Evolutionary conservation across 1,139 yeast genomes (phyloP), one percentile per base, ranked within the genome.

Genomic region (Pneumocystis murina): DNA sequence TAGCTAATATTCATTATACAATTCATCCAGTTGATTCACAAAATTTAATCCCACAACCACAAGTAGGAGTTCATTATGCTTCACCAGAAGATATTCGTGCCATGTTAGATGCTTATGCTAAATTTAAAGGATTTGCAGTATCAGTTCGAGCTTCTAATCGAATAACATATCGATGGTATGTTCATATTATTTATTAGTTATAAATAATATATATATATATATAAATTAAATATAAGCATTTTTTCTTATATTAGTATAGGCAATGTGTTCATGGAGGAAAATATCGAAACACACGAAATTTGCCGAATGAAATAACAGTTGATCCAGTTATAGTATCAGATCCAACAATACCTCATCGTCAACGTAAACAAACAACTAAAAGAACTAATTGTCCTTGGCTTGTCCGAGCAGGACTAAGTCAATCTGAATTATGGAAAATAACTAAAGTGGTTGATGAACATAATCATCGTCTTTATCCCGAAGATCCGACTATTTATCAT

Each of bases 371-470:
- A 20, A 39, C 36, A 7, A 60, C 62, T 5, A 60, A 60, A 28
- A 57, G 62, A 2, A 60, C 62, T 1, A 41, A 41, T n/a, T 60
- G 62, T 41, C 62, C 62, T 16, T 60, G 62, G 62, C 62, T 60
- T 24, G 62, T 60, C 3, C 38, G 62, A 2, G 62, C 62, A 16
- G 62, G 62, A 28, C 40, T 60, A 36, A 59, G 59, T n/a, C 41
- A 60, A 20, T 28, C 57, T 24, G 59, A 60, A 14, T 57, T 60
- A 7, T 60, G 62, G 62, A 60, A 60, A 40, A 60, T 60, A 3
- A 60, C 62, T 8, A 60, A 60, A 24, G 41, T 41, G 14, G 17
- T 60, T 16, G 20, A 54, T 16, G 62, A 60, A 28, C 62, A 60
- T 28, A 60, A 60, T 41, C 62, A 60, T 28, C 59, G 41, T 20